Base-by-base conservation (phyloP, 2,329 filamentous ascomycete genomes). In the Pyrenophora tritici-repentis region DNA sequence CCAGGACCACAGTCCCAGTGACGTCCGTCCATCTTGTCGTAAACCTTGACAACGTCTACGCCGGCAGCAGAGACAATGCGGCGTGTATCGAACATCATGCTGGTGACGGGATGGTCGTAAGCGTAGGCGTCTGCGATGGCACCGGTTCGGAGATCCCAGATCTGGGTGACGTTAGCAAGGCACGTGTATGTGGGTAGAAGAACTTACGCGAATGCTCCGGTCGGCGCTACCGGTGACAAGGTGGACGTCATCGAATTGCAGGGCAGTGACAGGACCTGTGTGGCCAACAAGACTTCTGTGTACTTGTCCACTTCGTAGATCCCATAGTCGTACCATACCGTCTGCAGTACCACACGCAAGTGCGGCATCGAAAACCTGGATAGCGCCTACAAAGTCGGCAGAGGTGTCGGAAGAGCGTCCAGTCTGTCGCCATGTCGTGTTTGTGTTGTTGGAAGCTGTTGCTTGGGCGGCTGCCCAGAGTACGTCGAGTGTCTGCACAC, bases 1-100 rank as follows among this genome's bases (percentile, higher is more conserved):
- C 92, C 93, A 2, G 91, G 87, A 45, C 94, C 94, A 74, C 92
- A 97, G 73, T 96, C 91, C 94, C 94, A 99, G 74, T 97, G 94
- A 55, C 90, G 81, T 34, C 91, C 91, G 71, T 99, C 94, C 3
- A 91, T 87, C 81, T 97, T 97, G 78, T 99, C 94, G 77, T 97
- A 99, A 53, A 99, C 89, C 77, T 99, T 99, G 63, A 94, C 92
- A 18, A 97, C 91, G 66, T 91, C 87, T 74, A 97, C 94, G 35
- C 92, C 90, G 0, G 91, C 91, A 2, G 94, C 93, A 44, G 89
- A 85, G 29, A 94, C 91, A 61, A 99, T 99, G 42, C 92, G 86
- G 44, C 92, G 86, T 12, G 85, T 78, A 74, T 99, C 94, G 72
- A 99, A 99, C 87, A 95, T 96, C 91, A 97, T 96, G 79, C 88